phyloP scores from a whole-genome alignment of 768 basidiomycete species.

The Mycena vulgaris region DNA sequence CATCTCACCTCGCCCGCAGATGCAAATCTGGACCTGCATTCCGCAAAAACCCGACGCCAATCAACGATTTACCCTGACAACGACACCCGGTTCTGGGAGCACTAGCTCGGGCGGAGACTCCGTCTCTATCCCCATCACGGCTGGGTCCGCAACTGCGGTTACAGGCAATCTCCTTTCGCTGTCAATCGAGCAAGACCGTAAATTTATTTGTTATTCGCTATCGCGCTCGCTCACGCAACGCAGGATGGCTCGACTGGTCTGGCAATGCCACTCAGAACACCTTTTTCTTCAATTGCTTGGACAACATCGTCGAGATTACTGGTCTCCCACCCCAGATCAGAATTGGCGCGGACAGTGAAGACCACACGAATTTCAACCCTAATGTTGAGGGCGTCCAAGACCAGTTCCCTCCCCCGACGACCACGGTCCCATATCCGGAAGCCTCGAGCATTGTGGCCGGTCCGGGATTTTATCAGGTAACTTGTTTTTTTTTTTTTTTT shows the following conservation, averaged over 20 bases:
- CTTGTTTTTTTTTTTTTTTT: not conserved
- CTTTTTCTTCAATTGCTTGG: conserved; percentile 73
- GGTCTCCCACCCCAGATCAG: conserved; percentile 70
- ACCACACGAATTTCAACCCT: conserved; percentile 70
- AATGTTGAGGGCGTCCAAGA: conserved; percentile 64
- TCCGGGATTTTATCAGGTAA: conserved; percentile 62
- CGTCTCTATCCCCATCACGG: conserved; percentile 25
- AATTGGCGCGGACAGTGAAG: conserved; percentile 70
- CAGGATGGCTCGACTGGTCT: conserved; percentile 74
- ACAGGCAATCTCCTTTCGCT: conserved; percentile 68
- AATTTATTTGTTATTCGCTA: conserved; percentile 17
- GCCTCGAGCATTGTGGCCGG: conserved; percentile 72
- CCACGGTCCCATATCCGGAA: conserved; percentile 75
- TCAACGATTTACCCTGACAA: conserved; percentile 43
- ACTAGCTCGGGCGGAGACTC: conserved; percentile 13
- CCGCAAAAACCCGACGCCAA: conserved; percentile 22
- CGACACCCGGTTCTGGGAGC: conserved; percentile 29
- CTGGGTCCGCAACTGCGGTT: conserved; percentile 25
- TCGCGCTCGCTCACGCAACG: conserved; percentile 6
- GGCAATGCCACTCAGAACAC: conserved; percentile 67
- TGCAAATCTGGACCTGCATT: conserved; percentile 30
- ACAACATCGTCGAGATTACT: conserved; percentile 69
- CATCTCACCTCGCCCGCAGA: conserved; percentile 23
- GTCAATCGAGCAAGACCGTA: conserved; percentile 78
- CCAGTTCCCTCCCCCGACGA: conserved; percentile 60